Base-by-base conservation (phyloP, 805 yeast species). In the Pichia thaimueangensis region DNA sequence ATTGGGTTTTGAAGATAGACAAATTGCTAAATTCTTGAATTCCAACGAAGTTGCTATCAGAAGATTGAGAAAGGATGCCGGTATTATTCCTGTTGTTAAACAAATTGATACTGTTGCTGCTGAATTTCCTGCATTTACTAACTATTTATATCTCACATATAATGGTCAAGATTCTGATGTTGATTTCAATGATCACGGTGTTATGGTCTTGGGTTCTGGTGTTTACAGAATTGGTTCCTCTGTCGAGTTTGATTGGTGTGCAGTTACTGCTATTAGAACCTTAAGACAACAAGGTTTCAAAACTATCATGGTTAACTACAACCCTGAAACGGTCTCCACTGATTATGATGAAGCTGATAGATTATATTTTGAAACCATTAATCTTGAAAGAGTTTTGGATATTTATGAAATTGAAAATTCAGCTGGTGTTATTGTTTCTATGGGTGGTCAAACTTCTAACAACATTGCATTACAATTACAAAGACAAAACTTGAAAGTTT, bases 171-270 rank as follows among this genome's bases (percentile, higher is more conserved):
- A 83, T 28, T 82, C 84, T 53, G 98, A 91, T 67, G 78, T 93
- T 47, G 62, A 71, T n/a, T 93, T 91, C 59, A 80, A 88, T 53
- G 97, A 91, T 51, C 80, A 88, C 51, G 97, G 97, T 64, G 82
- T 85, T 39, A 86, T 91, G 85, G 98, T 91, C 33, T 73, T 91
- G 47, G 97, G 97, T 52, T 88, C 97, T 5, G 98, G 98, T 75
- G 98, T 93, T 35, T 91, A 91, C 76, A 81, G 98, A 71, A 91
- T 91, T 62, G 98, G 98, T 57, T 93, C 97, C 6, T 91, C 97
- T 24, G 98, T 91, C 48, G 98, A 91, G 68, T 91, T 91, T 62
- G 98, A 91, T 70, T 91, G 97, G 97, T 91, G 98, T 79, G 97
- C 97, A 36, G 98, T 91, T 45, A 78, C 96, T 51, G 93, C 97